Evolutionary conservation across 495 filamentous ascomycete species (phyloP).

Genomic region (Coniosporium apollinis): DNA sequence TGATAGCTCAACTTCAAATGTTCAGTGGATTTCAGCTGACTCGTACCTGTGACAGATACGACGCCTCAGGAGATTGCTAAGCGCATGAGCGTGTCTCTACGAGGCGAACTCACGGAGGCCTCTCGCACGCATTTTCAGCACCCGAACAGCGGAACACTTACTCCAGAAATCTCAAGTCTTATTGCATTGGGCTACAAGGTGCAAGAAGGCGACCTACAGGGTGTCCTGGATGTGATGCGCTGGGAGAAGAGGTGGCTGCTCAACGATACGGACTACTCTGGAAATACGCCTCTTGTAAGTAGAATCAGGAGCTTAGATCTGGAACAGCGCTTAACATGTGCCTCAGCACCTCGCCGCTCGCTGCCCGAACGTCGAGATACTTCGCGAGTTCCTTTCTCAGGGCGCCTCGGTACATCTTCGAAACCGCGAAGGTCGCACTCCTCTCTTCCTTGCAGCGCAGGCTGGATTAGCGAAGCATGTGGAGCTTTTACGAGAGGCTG

Average conservation of each 20-base stretch:
- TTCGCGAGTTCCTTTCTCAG: conserved; percentile 53
- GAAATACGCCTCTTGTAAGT: conserved; percentile 69
- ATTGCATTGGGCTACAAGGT: conserved; percentile 72
- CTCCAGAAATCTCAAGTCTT: conserved; percentile 34
- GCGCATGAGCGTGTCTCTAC: conserved; percentile 58
- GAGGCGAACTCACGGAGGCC: conserved; percentile 76
- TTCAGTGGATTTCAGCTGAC: too few relatives aligned
- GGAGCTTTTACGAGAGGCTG: conserved; percentile 45
- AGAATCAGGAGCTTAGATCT: background rate
- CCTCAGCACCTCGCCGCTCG: conserved; percentile 47
- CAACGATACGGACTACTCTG: conserved; percentile 68
- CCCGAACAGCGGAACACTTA: conserved; percentile 38
- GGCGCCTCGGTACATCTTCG: conserved; percentile 79
- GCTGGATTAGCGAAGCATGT: conserved; percentile 46
- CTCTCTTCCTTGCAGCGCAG: conserved; percentile 59
- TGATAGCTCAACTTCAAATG: too few relatives aligned
- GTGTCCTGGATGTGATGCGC: conserved; percentile 47
- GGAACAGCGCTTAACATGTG: background rate
- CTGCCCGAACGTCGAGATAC: conserved; percentile 40
- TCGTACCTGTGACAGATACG: too few relatives aligned
- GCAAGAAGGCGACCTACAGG: conserved; percentile 47
- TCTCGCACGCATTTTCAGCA: conserved; percentile 50
- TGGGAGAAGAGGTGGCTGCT: conserved; percentile 50
- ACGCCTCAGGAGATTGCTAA: conserved; percentile 42
- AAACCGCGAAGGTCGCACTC: conserved; percentile 66